phyloP scores from a whole-genome alignment of 192 early-diverging fungal genomes.

The Thamnidium elegans region DNA sequence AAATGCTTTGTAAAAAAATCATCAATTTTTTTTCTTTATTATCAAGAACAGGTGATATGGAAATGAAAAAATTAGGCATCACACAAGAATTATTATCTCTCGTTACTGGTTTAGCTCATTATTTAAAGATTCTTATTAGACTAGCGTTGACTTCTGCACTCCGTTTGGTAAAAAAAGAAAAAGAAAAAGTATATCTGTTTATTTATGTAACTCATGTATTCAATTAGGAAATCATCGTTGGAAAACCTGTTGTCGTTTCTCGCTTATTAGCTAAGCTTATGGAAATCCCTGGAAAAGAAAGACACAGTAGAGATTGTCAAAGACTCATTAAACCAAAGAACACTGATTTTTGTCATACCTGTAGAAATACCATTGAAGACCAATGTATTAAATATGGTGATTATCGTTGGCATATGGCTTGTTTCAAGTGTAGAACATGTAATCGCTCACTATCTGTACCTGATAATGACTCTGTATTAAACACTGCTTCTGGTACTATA shows the following conservation, averaged over 20 bases:
- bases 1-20: conserved; percentile 93
- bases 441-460: conserved; percentile 37
- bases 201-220: background rate
- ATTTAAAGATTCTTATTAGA: conserved; percentile 87
- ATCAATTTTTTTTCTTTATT: conserved; percentile 93
- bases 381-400: conserved; percentile 73
- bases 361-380: conserved; percentile 80
- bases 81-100: conserved; percentile 87
- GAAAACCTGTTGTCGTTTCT: conserved; percentile 48
- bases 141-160: conserved; percentile 85
- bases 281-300: conserved; percentile 55
- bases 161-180: conserved; percentile 56
- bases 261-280: conserved; percentile 77
- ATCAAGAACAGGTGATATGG: conserved; percentile 66
- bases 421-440: conserved; percentile 80
- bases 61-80: conserved; percentile 53
- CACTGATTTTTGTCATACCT: conserved; percentile 79
- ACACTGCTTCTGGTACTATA: background rate
- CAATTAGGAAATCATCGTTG: conserved; percentile 51
- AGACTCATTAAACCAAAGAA: conserved; percentile 29
- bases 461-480: conserved; percentile 17
- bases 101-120: conserved; percentile 89
- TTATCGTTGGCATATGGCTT: conserved; percentile 81
- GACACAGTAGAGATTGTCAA: conserved; percentile 27
- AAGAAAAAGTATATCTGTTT: background rate